Base-by-base conservation (phyloP, 805 yeast genomes). In the Kodamaea jinghongensis region DNA sequence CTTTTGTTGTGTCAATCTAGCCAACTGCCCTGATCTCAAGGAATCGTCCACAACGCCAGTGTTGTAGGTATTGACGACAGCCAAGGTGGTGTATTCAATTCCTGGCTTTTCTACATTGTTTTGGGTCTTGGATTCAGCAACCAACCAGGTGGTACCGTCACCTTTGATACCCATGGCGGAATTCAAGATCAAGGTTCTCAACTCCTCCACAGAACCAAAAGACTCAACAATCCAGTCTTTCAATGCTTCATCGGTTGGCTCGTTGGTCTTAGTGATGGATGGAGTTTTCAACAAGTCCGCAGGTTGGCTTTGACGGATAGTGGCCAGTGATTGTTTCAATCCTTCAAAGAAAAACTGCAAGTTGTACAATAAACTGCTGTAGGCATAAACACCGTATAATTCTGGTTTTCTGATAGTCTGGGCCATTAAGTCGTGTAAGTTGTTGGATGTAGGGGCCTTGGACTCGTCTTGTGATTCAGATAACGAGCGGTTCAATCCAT, bases 111-210 rank as follows among this genome's bases (percentile, higher is more conserved):
- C 47, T 17, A 54, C 48, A 29, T 47, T 47, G 37, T 64, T 65
- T 14, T 64, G 50, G 41, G 56, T 51, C 32, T 58, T 58, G 11
- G 59, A 70, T 61, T 71, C 72, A 42, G 91, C 95, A 15, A 89
- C 82, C 13, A 93, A 67, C 93, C 97, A 93, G 8, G 90, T 85
- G 62, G 75, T 81, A 3, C 99, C 99, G 60, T 87, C 91, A 36
- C 98, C 97, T 45, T 83, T 79, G 45, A 88, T 76, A 3, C 83
- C 75, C 36, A 70, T 63, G 8, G 91, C 87, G 1, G 93, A 79
- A 42, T 78, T 75, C 43, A 86, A 55, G 31, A 93, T 61, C 34
- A 86, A 71, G 1, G 85, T 77, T 50, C 84, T 75, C 57, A 93
- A 82, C 57, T 88, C 95, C 11, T 74, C 77, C 7, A 87, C 46